Conservation (phyloP, 2,329 filamentous ascomycete species). For the Microdochium trichocladiopsis region DNA sequence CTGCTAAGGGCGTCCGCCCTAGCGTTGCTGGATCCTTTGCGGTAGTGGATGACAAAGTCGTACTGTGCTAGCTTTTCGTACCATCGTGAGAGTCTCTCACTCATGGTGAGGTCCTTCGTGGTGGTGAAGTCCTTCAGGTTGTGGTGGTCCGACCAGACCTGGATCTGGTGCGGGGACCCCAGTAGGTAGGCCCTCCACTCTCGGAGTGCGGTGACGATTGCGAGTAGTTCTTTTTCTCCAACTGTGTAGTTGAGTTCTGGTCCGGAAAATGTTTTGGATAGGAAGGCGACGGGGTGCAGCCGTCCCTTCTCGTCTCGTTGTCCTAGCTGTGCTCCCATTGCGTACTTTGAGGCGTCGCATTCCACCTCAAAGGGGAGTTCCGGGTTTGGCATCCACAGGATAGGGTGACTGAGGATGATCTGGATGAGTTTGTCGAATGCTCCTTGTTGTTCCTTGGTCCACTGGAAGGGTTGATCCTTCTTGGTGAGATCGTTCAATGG, state of each 20-base stretch:
- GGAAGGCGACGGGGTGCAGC: slow-evolving; percentile 7
- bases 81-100: too few relatives aligned
- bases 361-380: slow-evolving; percentile 11
- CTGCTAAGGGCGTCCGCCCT: too few relatives aligned
- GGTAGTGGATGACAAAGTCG: too few relatives aligned
- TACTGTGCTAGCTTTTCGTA: too few relatives aligned
- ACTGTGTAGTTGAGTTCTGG: slow-evolving; percentile 21
- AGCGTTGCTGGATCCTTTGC: too few relatives aligned
- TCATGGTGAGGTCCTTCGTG: slow-evolving; percentile 8
- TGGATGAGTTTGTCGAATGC: slow-evolving; percentile 2
- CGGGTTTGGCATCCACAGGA: neutral
- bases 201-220: slow-evolving; percentile 18
- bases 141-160: slow-evolving; percentile 9
- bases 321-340: slow-evolving; percentile 1
- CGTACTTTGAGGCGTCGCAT: slow-evolving; percentile 12
- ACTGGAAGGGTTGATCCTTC: slow-evolving; percentile 2
- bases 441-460: neutral
- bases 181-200: slow-evolving; percentile 13
- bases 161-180: slow-evolving; percentile 5
- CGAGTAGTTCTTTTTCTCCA: slow-evolving; percentile 26
- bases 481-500: slow-evolving; percentile 8
- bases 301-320: slow-evolving; percentile 1
- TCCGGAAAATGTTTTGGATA: slow-evolving; percentile 7
- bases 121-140: slow-evolving; percentile 17
- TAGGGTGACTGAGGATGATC: neutral